A percentile compares a stretch with the other conserved stretches of the same genome.
phyloP scores from a whole-genome alignment of 495 filamentous ascomycete species.

The Jackrogersella multiformis region DNA sequence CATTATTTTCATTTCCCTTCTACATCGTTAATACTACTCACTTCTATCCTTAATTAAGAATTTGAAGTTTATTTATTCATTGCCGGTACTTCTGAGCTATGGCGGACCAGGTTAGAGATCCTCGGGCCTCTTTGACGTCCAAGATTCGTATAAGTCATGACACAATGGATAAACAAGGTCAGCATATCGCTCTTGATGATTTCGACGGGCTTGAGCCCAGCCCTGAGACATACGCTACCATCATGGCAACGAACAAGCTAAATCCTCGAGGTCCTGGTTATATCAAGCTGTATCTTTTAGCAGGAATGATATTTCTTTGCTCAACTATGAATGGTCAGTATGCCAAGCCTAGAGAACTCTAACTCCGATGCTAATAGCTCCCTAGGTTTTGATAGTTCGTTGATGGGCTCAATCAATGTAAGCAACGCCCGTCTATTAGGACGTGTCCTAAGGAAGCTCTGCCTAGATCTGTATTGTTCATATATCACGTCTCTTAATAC shows the following conservation, averaged over 20 bases:
- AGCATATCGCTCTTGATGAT: constrained; percentile 13
- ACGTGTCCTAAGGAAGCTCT: neutral
- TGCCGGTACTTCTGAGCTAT: constrained; percentile 2
- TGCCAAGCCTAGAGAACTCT: neutral
- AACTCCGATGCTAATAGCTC: constrained; percentile 4
- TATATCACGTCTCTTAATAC: neutral
- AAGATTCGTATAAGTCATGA: constrained; percentile 24
- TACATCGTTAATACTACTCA: neutral
- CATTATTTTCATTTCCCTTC: neutral
- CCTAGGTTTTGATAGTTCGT: constrained; percentile 45
- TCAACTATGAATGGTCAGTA: constrained; percentile 45
- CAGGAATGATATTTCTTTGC: constrained; percentile 44
- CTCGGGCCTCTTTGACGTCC: neutral
- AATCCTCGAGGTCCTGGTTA: constrained; percentile 42
- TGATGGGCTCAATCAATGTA: constrained; percentile 50
- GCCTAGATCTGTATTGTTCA: neutral
- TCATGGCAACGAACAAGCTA: constrained; percentile 45
- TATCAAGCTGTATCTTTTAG: constrained; percentile 41
- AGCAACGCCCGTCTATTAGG: neutral
- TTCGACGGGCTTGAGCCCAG: constrained; percentile 31
- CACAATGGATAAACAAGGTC: constrained; percentile 15
- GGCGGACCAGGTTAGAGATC: constrained; percentile 16
- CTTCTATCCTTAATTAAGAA: neutral
- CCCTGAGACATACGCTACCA: constrained; percentile 39
- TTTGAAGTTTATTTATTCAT: neutral